Base-by-base conservation (phyloP, 768 basidiomycete genomes). In the Exidia glandulosa region DNA sequence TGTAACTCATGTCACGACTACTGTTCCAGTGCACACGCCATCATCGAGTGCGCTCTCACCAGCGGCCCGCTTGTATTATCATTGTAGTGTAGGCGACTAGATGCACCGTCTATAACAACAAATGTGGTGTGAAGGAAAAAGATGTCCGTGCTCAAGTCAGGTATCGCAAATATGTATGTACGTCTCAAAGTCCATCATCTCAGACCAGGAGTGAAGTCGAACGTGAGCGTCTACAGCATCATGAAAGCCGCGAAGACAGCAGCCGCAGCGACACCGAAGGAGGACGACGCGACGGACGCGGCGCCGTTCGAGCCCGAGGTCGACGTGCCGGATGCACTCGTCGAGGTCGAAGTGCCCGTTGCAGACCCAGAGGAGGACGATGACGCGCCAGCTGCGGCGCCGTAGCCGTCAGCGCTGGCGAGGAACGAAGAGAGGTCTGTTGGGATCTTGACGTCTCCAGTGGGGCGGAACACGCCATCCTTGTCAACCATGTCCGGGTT, bases 371-470 rank as follows among this genome's bases (percentile, higher is more conserved):
- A 48, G 57, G 67, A 62, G n/a, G 68, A 62, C n/a, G 69, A 63
- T 6, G 75, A 56, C 9, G 70, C 58, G 47, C 70, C 25, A 13
- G 69, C 29, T 33, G 67, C 63, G 27, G 65, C 64, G 52, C 41
- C 41, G 19, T n/a, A n/a, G n/a, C 10, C 23, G 41, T 45, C 41
- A 3, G 78, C 72, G 61, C 69, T 74, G 68, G 70, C 74, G 57
- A 81, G 71, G 60, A 77, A 77, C 30, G 69, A 68, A 62, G 74
- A 71, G 63, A 87, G 72, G 67, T 88, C 85, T 59, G 75, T 69
- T 63, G 87, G 87, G 61, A 86, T 70, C 78, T 79, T 78, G 60
- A 86, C 79, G 63, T 64, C 68, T 59, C 69, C 71, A 32, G 74
- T 66, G 37, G 65, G 64, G 67, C 73, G 72, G 60, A 85, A 72